Conservation (phyloP, 805 yeast species). For the Ogataea henricii region DNA sequence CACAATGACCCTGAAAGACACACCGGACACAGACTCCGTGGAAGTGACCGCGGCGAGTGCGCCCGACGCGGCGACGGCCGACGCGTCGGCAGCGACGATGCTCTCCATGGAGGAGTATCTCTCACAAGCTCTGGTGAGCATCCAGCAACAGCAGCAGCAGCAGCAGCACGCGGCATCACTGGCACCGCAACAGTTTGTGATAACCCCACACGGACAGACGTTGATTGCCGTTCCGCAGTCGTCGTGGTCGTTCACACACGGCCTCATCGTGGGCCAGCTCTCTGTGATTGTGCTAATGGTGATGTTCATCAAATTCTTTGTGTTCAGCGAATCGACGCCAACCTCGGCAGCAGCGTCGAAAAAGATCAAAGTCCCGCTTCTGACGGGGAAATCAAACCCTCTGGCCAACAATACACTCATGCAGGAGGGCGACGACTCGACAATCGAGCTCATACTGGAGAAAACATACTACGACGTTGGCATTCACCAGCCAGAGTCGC, state of each 20-base stretch:
- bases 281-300: conserved; percentile 65
- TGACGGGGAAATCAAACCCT: conserved; percentile 11
- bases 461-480: conserved; percentile 91
- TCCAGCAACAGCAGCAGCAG: conserved; percentile 20
- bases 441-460: conserved; percentile 59
- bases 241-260: conserved; percentile 74
- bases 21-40: not conserved
- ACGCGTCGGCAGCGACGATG: conserved; percentile 10
- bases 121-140: conserved; percentile 17
- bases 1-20: not conserved
- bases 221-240: conserved; percentile 13
- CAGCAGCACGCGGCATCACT: conserved; percentile 14
- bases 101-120: conserved; percentile 24
- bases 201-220: conserved; percentile 1
- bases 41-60: not conserved
- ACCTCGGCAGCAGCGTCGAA: conserved; percentile 36
- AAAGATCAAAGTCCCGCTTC: conserved; percentile 23
- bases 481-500: conserved; percentile 82
- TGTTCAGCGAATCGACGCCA: conserved; percentile 66
- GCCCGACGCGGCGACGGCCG: conserved; percentile 5
- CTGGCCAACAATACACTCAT: conserved; percentile 8
- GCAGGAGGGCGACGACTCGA: conserved; percentile 20
- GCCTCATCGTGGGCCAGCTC: conserved; percentile 70
- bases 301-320: conserved; percentile 72
- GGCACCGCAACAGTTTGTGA: conserved; percentile 13